phyloP scores from a whole-genome alignment of 2,329 filamentous ascomycete species.

The Emericellopsis atlantica region DNA sequence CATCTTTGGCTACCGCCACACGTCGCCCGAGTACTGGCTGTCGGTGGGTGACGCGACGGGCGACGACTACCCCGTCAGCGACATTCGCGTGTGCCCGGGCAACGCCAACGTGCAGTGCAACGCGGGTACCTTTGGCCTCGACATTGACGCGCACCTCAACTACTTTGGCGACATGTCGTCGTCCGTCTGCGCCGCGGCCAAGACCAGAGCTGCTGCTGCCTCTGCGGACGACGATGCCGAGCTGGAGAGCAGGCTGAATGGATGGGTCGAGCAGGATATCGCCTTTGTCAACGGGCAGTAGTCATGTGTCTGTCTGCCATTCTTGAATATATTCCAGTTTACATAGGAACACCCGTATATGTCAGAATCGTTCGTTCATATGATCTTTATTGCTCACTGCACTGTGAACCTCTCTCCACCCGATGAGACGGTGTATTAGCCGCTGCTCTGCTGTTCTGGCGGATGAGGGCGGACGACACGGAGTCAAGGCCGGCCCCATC shows the following conservation, averaged over 20 bases:
- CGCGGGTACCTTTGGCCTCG: constrained; percentile 30
- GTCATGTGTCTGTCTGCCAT: not conserved
- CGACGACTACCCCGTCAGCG: constrained; percentile 20
- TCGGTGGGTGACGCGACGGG: constrained; percentile 18
- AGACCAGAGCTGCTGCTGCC: not conserved
- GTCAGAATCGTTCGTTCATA: constrained; percentile 30
- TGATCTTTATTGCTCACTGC: too few species aligned
- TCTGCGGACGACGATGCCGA: not conserved
- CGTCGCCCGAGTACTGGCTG: constrained; percentile 59
- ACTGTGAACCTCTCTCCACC: too few species aligned
- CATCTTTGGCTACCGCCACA: constrained; percentile 49
- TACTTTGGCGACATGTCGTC: constrained; percentile 31
- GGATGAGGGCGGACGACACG: too few species aligned
- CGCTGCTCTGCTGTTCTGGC: too few species aligned
- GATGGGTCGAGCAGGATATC: constrained; percentile 2
- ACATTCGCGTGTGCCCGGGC: constrained; percentile 35
- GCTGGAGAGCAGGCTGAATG: constrained; percentile 1
- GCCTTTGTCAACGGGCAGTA: constrained; percentile 1
- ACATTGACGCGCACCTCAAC: constrained; percentile 29
- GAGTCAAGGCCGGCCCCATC: too few species aligned
- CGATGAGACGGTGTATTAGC: too few species aligned
- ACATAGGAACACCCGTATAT: not conserved
- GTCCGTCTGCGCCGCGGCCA: constrained; percentile 20
- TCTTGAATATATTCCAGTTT: not conserved
- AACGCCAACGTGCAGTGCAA: constrained; percentile 35